Conservation (phyloP, 1,284 basidiomycete species). For the Trametes versicolor region DNA sequence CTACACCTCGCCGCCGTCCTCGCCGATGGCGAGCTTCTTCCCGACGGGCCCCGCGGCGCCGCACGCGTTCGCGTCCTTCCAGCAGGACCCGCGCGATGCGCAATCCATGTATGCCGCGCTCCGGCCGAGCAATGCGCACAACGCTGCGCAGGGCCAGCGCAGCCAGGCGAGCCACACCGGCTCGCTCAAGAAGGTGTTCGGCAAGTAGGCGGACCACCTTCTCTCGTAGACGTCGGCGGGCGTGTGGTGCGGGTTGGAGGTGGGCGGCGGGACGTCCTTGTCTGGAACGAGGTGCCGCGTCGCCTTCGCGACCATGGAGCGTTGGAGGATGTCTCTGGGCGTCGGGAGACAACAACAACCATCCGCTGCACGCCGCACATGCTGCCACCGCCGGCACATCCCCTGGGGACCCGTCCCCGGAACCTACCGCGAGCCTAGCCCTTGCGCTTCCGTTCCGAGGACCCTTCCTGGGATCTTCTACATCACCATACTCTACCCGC, state of each 20-base stretch:
- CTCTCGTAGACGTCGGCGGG: background rate
- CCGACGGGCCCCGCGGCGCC: constrained; percentile 48
- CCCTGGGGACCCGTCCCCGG: background rate
- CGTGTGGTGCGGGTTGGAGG: background rate
- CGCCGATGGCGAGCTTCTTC: constrained; percentile 48
- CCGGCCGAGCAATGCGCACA: constrained; percentile 38
- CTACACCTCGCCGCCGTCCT: constrained; percentile 43
- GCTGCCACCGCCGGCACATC: background rate
- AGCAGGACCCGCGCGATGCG: constrained; percentile 72
- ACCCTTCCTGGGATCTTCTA: background rate
- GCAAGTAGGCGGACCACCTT: constrained; percentile 19
- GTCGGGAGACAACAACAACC: background rate
- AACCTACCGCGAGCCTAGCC: background rate
- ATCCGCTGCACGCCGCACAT: background rate
- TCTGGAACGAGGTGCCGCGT: constrained; percentile 19
- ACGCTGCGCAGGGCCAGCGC: constrained; percentile 27
- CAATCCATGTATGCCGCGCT: constrained; percentile 74
- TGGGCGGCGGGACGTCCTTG: constrained; percentile 8
- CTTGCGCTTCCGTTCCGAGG: background rate
- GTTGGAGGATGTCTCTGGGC: background rate
- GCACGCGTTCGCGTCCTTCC: constrained; percentile 70
- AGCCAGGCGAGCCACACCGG: constrained; percentile 19
- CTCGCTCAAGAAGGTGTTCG: constrained; percentile 25
- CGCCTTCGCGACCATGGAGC: background rate
- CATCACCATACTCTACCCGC: constrained; percentile 1